Evolutionary conservation across 805 yeast genomes (phyloP).

Genomic region (Yarrowia bubula): DNA sequence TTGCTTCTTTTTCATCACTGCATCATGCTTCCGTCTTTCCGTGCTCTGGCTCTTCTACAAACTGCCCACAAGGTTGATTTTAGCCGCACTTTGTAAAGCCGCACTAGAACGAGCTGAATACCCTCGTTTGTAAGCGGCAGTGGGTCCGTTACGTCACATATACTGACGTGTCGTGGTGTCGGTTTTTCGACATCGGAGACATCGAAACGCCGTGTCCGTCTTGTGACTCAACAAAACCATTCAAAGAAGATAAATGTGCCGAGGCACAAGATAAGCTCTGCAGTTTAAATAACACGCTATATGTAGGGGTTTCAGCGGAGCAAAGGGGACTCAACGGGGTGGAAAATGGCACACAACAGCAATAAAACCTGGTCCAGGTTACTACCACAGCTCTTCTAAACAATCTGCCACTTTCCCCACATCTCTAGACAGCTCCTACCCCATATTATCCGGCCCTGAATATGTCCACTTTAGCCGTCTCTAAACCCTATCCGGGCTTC

Average conservation of each 20-base stretch:
- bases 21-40: not conserved
- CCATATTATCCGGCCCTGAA: no score
- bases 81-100: constrained; percentile 1
- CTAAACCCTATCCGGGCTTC: not conserved
- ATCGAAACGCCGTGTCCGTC: not conserved
- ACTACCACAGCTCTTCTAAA: no score
- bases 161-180: not conserved
- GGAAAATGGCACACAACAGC: no score
- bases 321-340: no score
- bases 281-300: not conserved
- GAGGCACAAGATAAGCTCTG: constrained; percentile 11
- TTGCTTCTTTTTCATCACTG: not conserved
- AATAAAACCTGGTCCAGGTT: not conserved
- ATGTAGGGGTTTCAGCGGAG: not conserved
- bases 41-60: not conserved
- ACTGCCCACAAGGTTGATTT: not conserved
- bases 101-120: not conserved
- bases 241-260: not conserved
- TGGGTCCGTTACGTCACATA: no score
- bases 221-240: constrained; percentile 14
- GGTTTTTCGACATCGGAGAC: not conserved
- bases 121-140: no score
- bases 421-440: no score
- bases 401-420: no score
- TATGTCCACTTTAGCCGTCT: not conserved